A percentile compares a stretch with the other conserved stretches of the same genome.
These are phyloP conservation scores for Neonectria faginata DNA, from an alignment of 2,329 filamentous ascomycete genomes.

Conservation along the genomic window DNA sequence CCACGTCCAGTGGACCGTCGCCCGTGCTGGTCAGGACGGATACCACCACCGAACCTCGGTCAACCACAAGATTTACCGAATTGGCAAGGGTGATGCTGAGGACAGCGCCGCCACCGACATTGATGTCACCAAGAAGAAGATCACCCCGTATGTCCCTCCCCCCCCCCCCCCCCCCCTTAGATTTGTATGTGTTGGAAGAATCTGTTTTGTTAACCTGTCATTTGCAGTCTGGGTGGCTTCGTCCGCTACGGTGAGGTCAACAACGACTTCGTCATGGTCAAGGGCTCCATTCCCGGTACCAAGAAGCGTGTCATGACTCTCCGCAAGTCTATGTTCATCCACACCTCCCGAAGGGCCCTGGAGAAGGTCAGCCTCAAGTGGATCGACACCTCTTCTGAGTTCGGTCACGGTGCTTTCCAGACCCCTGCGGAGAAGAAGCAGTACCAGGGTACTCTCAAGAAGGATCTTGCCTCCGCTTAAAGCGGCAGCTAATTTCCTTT, in stretches of 20 bases:
- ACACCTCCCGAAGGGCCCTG: conserved; percentile 93
- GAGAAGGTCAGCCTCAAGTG: conserved; percentile 99
- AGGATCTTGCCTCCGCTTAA: conserved; percentile 76
- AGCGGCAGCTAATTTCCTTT: conserved; percentile 53
- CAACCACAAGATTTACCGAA: conserved; percentile 99
- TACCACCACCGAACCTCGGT: conserved; percentile 99
- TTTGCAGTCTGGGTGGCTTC: conserved; percentile 91
- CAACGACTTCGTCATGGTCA: conserved; percentile 98
- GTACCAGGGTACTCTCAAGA: conserved; percentile 99
- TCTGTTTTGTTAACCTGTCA: conserved; percentile 48
- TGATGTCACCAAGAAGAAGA: conserved; percentile 99
- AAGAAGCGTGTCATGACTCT: conserved; percentile 99
- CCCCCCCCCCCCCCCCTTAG: not conserved
- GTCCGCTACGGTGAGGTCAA: conserved; percentile 99
- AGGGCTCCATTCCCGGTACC: conserved; percentile 96
- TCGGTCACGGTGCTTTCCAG: conserved; percentile 99
- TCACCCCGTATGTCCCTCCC: conserved; percentile 87
- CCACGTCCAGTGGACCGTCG: conserved; percentile 99
- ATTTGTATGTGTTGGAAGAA: not conserved
- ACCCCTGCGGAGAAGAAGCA: conserved; percentile 97
- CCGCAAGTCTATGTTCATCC: conserved; percentile 97
- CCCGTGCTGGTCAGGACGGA: conserved; percentile 98
- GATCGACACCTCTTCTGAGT: conserved; percentile 99
- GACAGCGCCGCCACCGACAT: conserved; percentile 94
- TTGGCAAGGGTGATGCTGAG: conserved; percentile 92